phyloP scores from a whole-genome alignment of 2,329 filamentous ascomycete species.

The Gremmenia infestans region DNA sequence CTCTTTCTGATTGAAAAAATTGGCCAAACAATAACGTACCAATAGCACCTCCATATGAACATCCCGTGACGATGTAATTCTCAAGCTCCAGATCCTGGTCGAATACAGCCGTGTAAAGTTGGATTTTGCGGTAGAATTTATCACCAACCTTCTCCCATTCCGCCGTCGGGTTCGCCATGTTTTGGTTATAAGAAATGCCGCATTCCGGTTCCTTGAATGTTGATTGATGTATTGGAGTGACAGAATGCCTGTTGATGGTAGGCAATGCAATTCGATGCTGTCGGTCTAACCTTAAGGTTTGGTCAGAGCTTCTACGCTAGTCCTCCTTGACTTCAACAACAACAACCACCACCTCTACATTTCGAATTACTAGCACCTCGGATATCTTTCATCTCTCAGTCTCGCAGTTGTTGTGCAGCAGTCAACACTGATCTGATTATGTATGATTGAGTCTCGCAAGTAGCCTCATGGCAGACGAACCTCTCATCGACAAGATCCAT shows the following conservation, averaged over 20 bases:
- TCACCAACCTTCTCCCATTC: slow-evolving; percentile 94
- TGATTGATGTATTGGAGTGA: background rate
- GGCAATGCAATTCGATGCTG: background rate
- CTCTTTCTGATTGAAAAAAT: background rate
- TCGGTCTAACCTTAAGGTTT: slow-evolving; percentile 18
- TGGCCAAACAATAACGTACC: slow-evolving; percentile 51
- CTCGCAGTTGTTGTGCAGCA: no score
- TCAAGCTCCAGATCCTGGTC: slow-evolving; percentile 91
- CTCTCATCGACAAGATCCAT: slow-evolving; percentile 65
- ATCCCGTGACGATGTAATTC: slow-evolving; percentile 87
- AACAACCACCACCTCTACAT: background rate
- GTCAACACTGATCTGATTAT: slow-evolving; percentile 5
- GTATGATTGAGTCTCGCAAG: slow-evolving; percentile 13
- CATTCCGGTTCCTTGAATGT: slow-evolving; percentile 10
- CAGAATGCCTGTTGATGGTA: background rate
- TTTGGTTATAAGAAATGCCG: slow-evolving; percentile 9
- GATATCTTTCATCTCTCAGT: no score
- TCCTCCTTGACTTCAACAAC: slow-evolving; percentile 3
- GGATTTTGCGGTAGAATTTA: slow-evolving; percentile 90
- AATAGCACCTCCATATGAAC: slow-evolving; percentile 88
- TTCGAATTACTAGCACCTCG: background rate
- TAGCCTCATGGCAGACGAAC: slow-evolving; percentile 54
- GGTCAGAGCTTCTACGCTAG: slow-evolving; percentile 28
- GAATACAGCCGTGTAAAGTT: slow-evolving; percentile 90
- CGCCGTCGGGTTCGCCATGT: slow-evolving; percentile 42